Conservation (phyloP, 306 rosid genomes). For the Hippophae gyantsensis region DNA sequence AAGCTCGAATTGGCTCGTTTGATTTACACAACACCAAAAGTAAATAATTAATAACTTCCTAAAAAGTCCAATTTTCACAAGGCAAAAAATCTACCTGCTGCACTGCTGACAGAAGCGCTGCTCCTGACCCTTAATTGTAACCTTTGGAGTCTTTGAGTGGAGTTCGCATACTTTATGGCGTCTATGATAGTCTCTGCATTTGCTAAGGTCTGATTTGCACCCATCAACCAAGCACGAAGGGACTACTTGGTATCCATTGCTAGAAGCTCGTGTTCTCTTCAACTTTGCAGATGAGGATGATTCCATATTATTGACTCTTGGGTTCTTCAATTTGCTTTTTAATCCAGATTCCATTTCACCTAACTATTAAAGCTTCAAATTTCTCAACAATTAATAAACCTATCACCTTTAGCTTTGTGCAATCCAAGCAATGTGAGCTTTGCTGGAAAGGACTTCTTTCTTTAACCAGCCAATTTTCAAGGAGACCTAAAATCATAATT, state of each 20-base stretch:
- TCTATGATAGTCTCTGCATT: slow-evolving; percentile 73
- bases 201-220: slow-evolving; percentile 64
- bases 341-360: slow-evolving; percentile 15
- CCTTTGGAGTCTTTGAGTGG: slow-evolving; percentile 75
- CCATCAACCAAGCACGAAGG: slow-evolving; percentile 71
- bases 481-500: not conserved
- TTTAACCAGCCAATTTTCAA: slow-evolving; percentile 1
- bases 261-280: slow-evolving; percentile 40
- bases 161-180: slow-evolving; percentile 77
- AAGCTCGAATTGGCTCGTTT: not conserved
- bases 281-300: slow-evolving; percentile 30
- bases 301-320: slow-evolving; percentile 15
- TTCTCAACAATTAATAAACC: not conserved
- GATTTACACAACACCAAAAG: too few species aligned
- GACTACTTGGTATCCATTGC: slow-evolving; percentile 37
- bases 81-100: slow-evolving; percentile 46
- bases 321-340: slow-evolving; percentile 12
- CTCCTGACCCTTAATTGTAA: slow-evolving; percentile 53
- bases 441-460: slow-evolving; percentile 2
- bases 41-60: too few species aligned
- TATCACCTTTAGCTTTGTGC: slow-evolving; percentile 7
- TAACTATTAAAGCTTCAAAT: slow-evolving; percentile 4
- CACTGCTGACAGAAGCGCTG: slow-evolving; percentile 94
- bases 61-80: too few species aligned
- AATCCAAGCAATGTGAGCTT: not conserved